These are phyloP conservation scores for Ascochyta fabae DNA, from an alignment of 2,329 filamentous ascomycete species.

Conservation along the genomic window DNA sequence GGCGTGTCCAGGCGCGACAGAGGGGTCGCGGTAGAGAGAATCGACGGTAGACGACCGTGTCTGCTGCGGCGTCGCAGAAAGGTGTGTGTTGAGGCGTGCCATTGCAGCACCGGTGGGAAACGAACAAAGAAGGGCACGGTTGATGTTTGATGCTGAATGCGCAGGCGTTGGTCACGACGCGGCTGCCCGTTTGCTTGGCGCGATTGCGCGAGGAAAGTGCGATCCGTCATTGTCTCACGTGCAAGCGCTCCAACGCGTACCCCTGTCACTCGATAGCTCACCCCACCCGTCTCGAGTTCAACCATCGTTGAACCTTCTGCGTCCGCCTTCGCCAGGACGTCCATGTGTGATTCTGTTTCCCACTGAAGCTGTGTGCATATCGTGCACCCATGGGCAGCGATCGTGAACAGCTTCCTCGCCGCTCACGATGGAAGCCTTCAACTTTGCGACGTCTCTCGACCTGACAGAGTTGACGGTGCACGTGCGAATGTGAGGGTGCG, in stretches of 20 bases:
- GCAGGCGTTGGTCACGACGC: conserved; percentile 11
- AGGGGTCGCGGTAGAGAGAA: conserved; percentile 48
- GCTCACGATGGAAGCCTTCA: conserved; percentile 84
- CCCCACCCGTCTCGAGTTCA: conserved; percentile 11
- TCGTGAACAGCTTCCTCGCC: conserved; percentile 27
- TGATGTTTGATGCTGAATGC: conserved; percentile 7
- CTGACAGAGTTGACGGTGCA: conserved; percentile 72
- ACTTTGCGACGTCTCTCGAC: conserved; percentile 88
- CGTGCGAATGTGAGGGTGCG: conserved; percentile 64
- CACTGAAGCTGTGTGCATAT: conserved; percentile 8
- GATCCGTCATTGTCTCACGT: conserved; percentile 27
- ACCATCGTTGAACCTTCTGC: background rate
- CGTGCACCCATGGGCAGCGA: conserved; percentile 31
- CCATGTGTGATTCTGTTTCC: background rate
- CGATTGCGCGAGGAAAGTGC: conserved; percentile 26
- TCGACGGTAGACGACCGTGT: conserved; percentile 40
- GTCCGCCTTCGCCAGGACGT: background rate
- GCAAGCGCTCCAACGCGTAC: conserved; percentile 28
- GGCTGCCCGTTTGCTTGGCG: conserved; percentile 27
- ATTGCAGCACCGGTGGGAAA: conserved; percentile 24
- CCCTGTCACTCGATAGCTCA: conserved; percentile 17
- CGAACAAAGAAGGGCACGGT: conserved; percentile 3
- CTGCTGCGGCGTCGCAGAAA: conserved; percentile 38
- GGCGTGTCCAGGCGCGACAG: conserved; percentile 28
- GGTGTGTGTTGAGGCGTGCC: conserved; percentile 47